These are phyloP conservation scores for Tolypocladium nubicola DNA, from an alignment of 2,329 filamentous ascomycete species.

Conservation along the genomic window DNA sequence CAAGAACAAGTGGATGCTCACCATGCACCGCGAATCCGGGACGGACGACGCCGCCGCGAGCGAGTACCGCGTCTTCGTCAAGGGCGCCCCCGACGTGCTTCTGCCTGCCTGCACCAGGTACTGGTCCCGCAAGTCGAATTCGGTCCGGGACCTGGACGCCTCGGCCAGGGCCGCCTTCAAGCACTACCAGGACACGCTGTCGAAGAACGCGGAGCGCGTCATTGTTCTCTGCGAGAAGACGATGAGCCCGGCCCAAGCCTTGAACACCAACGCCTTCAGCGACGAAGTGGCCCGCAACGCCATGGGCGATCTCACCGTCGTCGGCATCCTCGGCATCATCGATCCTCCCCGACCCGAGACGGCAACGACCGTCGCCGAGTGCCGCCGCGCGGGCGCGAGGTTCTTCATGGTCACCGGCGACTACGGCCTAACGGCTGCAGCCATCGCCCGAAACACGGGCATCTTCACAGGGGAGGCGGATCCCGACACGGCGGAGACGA, in stretches of 20 bases:
- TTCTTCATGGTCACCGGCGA: constrained; percentile 39
- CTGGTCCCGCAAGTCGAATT: constrained; percentile 20
- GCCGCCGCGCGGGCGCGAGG: constrained; percentile 31
- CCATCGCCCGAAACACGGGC: constrained; percentile 54
- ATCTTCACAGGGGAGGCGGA: constrained; percentile 45
- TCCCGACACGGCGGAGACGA: constrained; percentile 19
- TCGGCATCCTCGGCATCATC: constrained; percentile 41
- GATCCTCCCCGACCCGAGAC: constrained; percentile 35
- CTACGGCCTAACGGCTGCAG: constrained; percentile 47
- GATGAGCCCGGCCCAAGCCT: constrained; percentile 12
- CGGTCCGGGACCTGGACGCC: constrained; percentile 22
- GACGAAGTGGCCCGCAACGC: constrained; percentile 34
- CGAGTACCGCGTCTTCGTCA: constrained; percentile 34
- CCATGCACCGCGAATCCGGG: constrained; percentile 17
- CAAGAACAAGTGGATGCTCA: constrained; percentile 40
- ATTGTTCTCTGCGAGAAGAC: constrained; percentile 30
- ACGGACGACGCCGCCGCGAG: constrained; percentile 13
- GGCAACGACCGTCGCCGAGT: constrained; percentile 26
- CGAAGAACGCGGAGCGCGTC: constrained; percentile 30
- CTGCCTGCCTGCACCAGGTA: constrained; percentile 22
- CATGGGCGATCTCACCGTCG: constrained; percentile 31
- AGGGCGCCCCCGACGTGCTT: constrained; percentile 44
- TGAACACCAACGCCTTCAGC: constrained; percentile 35
- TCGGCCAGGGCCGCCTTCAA: constrained; percentile 21
- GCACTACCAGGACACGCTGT: constrained; percentile 27